Conservation (phyloP, 306 rosid species). For the Gleditsia sinensis region DNA sequence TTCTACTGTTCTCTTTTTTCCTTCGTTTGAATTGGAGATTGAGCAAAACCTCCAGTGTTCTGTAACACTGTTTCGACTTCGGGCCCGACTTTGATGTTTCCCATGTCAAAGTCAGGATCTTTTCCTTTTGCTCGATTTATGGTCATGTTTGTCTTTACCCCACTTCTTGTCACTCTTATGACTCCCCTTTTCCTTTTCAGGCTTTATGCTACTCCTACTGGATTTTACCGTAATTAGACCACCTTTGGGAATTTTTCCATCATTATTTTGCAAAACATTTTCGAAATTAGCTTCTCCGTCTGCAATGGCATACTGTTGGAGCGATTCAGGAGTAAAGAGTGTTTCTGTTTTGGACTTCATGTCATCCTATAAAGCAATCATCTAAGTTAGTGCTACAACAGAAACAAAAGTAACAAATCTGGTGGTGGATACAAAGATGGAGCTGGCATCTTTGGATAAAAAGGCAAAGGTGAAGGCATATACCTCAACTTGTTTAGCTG, state of each 20-base stretch:
- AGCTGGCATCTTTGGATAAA: not conserved
- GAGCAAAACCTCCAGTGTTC: not conserved
- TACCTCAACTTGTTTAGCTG: slow-evolving; percentile 86
- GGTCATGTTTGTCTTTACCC: slow-evolving; percentile 40
- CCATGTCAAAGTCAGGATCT: slow-evolving; percentile 26
- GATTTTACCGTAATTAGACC: slow-evolving; percentile 56
- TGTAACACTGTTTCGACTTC: not conserved
- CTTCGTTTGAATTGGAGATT: not conserved
- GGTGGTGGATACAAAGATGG: not conserved
- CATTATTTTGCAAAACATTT: slow-evolving; percentile 41
- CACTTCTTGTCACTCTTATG: slow-evolving; percentile 43
- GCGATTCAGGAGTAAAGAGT: slow-evolving; percentile 41
- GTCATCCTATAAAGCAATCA: slow-evolving; percentile 38
- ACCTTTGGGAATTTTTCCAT: slow-evolving; percentile 46
- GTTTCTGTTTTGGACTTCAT: slow-evolving; percentile 47
- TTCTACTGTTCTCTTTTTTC: not conserved
- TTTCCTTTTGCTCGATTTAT: slow-evolving; percentile 49
- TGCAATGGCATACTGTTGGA: slow-evolving; percentile 53
- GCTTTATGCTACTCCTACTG: slow-evolving; percentile 37
- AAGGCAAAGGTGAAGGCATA: not conserved
- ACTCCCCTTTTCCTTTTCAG: slow-evolving; percentile 36
- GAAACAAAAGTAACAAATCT: not conserved
- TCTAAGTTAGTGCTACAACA: not conserved
- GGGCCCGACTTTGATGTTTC: not conserved
- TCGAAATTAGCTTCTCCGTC: slow-evolving; percentile 49